Conservation (phyloP, 2,329 filamentous ascomycete species). For the Arthrinium phaeospermum region DNA sequence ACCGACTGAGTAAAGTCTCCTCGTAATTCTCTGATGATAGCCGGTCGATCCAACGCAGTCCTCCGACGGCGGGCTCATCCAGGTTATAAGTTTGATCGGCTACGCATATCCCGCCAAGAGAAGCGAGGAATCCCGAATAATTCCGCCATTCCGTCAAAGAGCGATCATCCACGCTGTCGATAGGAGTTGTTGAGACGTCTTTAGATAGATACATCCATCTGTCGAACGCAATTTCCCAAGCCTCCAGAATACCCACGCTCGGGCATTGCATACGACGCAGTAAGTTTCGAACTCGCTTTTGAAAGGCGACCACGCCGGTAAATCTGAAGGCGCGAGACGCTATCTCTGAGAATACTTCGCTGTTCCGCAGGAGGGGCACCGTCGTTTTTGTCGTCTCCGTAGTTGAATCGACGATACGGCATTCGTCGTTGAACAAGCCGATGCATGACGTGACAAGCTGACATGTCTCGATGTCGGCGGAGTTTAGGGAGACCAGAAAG, state of each 20-base stretch:
- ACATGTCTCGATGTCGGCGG: constrained; percentile 68
- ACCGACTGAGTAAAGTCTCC: constrained; percentile 64
- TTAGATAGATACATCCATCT: constrained; percentile 69
- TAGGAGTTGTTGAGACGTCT: constrained; percentile 60
- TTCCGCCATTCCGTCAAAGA: constrained; percentile 70
- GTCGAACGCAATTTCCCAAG: constrained; percentile 71
- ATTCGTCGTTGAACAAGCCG: constrained; percentile 67
- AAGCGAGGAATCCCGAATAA: constrained; percentile 71
- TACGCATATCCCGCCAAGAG: constrained; percentile 69
- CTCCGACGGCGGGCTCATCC: constrained; percentile 63
- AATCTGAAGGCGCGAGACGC: constrained; percentile 68
- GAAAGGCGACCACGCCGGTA: constrained; percentile 72
- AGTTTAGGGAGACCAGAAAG: constrained; percentile 68
- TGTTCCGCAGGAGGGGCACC: constrained; percentile 63
- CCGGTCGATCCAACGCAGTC: constrained; percentile 69
- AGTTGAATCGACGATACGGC: constrained; percentile 57
- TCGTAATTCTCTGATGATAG: constrained; percentile 64
- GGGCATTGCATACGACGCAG: constrained; percentile 66
- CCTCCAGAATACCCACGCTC: constrained; percentile 68
- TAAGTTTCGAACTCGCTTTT: constrained; percentile 67
- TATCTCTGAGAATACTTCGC: constrained; percentile 65
- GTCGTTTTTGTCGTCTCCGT: constrained; percentile 56
- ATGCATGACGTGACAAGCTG: constrained; percentile 68
- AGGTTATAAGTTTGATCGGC: constrained; percentile 61
- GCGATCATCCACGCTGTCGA: constrained; percentile 60